Evolutionary conservation across 208 protist species (phyloP), one percentile per base, ranked within the genome.

Genomic region (Acanthamoeba lenticulata): DNA sequence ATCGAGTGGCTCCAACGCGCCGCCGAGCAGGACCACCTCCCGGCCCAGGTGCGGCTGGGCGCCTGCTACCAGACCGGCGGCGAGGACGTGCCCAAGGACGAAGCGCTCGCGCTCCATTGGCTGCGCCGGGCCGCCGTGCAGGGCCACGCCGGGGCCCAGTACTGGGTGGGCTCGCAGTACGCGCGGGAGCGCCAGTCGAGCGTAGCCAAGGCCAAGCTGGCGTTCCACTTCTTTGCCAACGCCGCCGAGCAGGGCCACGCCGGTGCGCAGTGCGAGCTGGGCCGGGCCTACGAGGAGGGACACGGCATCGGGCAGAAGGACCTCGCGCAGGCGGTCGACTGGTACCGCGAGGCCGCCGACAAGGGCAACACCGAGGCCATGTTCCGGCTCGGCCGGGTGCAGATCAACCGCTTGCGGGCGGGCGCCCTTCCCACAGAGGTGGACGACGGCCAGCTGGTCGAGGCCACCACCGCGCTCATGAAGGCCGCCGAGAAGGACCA

Each of bases 1-100:
- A 32, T 85, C 27, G 42, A 45, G 21, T 85, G 74, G 42, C 45
- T 55, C 32, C 40, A 52, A 29, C 74, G 21, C 27, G 74, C 74
- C 1, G 42, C 45, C 42, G 74, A 85, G 42, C 74, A 55, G 74
- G 34, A 52, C 74, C 42, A 85, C 40, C 27, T 45, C 74, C 74
- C 7, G 42, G 74, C 74, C 27, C 42, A 45, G 32, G 24, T 85
- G 1, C 45, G 40, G 7, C 74, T 85, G 74, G 40, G 42, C 24
- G 29, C 74, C 74, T 85, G 74, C 74, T 85, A 55, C 34, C 74
- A 85, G 45, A 6, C 29, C 74, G 74, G 72, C 21, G 55, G n/a
- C 0, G 57, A 21, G n/a, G 57, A 34, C 57, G 57, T 67, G n/a
- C n/a, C 57, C 57, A 32, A 29, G n/a, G 57, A 67, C n/a, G 27